Evolutionary conservation across 441 rosid species (phyloP).

Genomic region (Populus hybrid): DNA sequence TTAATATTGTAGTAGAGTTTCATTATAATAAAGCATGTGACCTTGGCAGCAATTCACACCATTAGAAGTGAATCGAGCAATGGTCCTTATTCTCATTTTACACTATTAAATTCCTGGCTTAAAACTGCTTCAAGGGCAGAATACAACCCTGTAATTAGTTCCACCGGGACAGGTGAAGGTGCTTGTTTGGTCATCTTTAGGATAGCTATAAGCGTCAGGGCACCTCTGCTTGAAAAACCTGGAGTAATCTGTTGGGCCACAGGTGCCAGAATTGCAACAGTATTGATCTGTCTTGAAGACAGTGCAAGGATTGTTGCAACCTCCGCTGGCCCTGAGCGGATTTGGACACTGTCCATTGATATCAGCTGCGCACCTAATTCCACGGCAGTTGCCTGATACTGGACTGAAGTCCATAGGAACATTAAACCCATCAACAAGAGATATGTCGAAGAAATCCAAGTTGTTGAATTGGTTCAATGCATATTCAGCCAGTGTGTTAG

Average conservation of each 20-base stretch:
- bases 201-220: constrained; percentile 49
- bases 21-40: too few relatives aligned
- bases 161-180: constrained; percentile 43
- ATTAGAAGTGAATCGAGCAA: background rate
- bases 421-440: constrained; percentile 19
- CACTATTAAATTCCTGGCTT: background rate
- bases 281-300: constrained; percentile 33
- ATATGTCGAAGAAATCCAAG: too few relatives aligned
- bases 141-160: constrained; percentile 27
- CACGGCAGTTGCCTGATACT: constrained; percentile 18
- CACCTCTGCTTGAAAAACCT: constrained; percentile 42
- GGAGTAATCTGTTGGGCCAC: constrained; percentile 22
- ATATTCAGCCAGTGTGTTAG: constrained; percentile 46
- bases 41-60: background rate
- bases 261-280: constrained; percentile 41
- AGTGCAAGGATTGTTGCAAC: constrained; percentile 46
- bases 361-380: constrained; percentile 39
- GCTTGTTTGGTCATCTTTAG: constrained; percentile 46
- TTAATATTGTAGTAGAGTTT: too few relatives aligned
- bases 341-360: constrained; percentile 46
- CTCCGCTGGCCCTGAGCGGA: constrained; percentile 24
- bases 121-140: constrained; percentile 22
- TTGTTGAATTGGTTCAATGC: constrained; percentile 17
- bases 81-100: too few relatives aligned
- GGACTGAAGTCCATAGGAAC: constrained; percentile 53